Percentiles rank a stretch among this genome's conserved stretches.
These are phyloP conservation scores for Platanus orientalis DNA, from an alignment of 164 flowering plant species.

Conservation along the genomic window DNA sequence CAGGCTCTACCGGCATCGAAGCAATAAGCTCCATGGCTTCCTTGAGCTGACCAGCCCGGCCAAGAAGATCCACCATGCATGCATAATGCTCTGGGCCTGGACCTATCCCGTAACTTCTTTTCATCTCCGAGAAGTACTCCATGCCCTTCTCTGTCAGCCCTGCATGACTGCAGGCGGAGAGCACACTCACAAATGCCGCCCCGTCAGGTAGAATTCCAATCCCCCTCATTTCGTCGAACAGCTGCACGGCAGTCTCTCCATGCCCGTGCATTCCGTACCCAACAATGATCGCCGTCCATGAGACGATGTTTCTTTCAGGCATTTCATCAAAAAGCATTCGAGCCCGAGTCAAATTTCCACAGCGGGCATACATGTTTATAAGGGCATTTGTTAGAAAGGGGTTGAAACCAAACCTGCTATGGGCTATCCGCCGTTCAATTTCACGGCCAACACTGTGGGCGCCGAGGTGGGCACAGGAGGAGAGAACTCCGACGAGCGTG, in stretches of 20 bases:
- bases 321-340: conserved; percentile 51
- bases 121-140: conserved; percentile 51
- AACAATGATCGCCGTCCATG: conserved; percentile 81
- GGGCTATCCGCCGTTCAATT: conserved; percentile 45
- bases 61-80: conserved; percentile 83
- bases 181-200: conserved; percentile 57
- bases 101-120: conserved; percentile 35
- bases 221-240: conserved; percentile 64
- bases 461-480: conserved; percentile 80
- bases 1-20: conserved; percentile 58
- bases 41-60: conserved; percentile 69
- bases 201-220: conserved; percentile 57
- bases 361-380: conserved; percentile 76
- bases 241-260: conserved; percentile 53
- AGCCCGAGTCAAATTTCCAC: conserved; percentile 68
- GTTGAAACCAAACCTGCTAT: conserved; percentile 40
- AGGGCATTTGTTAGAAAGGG: conserved; percentile 54
- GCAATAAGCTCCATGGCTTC: conserved; percentile 56
- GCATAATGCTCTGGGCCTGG: conserved; percentile 79
- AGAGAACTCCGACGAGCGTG: conserved; percentile 65
- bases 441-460: conserved; percentile 51
- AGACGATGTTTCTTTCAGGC: conserved; percentile 51
- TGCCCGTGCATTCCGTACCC: conserved; percentile 94
- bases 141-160: conserved; percentile 69
- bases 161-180: conserved; percentile 89